phyloP scores from a whole-genome alignment of 2,329 filamentous ascomycete species.

The Nothophaeocryptopus gaeumannii region DNA sequence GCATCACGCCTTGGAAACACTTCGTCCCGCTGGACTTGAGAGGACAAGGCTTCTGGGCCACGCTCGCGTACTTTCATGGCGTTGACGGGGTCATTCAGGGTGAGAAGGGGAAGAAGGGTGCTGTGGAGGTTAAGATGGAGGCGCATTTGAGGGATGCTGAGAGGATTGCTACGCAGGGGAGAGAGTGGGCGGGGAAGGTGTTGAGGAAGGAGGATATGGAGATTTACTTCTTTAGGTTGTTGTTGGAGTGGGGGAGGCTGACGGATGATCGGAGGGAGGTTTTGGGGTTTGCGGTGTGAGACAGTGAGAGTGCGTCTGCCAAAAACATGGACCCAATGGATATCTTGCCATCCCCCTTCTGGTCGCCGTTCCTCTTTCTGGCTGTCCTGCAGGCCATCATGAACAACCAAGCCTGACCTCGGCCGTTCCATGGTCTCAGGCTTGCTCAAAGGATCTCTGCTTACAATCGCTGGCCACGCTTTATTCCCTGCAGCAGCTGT shows the following conservation, averaged over 20 bases:
- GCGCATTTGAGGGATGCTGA: conserved; percentile 48
- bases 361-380: too few relatives aligned
- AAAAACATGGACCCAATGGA: too few relatives aligned
- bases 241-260: conserved; percentile 74
- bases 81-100: conserved; percentile 43
- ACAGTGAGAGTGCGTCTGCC: neutral
- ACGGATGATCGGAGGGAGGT: conserved; percentile 59
- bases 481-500: too few relatives aligned
- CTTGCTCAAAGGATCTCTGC: too few relatives aligned
- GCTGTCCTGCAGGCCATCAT: too few relatives aligned
- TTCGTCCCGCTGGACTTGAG: conserved; percentile 75
- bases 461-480: too few relatives aligned
- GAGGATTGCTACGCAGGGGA: conserved; percentile 65
- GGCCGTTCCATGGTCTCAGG: too few relatives aligned
- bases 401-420: too few relatives aligned
- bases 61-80: conserved; percentile 70
- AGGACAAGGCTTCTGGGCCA: conserved; percentile 70
- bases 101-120: conserved; percentile 34
- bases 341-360: too few relatives aligned
- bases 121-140: conserved; percentile 45
- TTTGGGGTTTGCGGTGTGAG: conserved; percentile 34
- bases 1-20: conserved; percentile 73
- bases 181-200: conserved; percentile 62
- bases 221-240: conserved; percentile 72
- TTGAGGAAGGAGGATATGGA: conserved; percentile 73